These are phyloP conservation scores for Ogataea corticis DNA, from an alignment of 805 yeast genomes.

Conservation along the genomic window DNA sequence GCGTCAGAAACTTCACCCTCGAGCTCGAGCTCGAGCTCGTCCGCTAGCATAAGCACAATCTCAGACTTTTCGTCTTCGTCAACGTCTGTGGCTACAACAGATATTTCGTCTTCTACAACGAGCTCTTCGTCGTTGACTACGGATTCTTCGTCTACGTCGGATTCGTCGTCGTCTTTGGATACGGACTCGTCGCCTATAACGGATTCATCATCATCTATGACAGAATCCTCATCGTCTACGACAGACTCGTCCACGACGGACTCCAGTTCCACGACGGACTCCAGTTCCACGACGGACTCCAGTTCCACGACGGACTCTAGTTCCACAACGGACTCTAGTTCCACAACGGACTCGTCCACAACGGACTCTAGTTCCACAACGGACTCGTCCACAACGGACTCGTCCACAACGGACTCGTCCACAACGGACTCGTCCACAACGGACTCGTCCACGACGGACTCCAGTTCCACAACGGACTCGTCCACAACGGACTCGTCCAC, in stretches of 20 bases:
- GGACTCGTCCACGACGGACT: constrained; percentile 2
- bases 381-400: background rate
- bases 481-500: background rate
- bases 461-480: constrained; percentile 2
- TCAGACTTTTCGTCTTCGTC: too few relatives aligned
- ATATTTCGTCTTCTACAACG: too few relatives aligned
- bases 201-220: background rate
- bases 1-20: too few relatives aligned
- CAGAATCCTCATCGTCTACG: background rate
- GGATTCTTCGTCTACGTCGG: background rate
- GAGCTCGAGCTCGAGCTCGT: too few relatives aligned
- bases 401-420: background rate
- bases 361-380: background rate
- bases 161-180: background rate
- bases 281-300: background rate
- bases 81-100: too few relatives aligned
- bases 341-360: constrained; percentile 1
- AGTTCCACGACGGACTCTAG: background rate
- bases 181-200: background rate
- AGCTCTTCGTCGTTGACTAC: too few relatives aligned
- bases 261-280: constrained; percentile 1
- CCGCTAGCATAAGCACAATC: too few relatives aligned
- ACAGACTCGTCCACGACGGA: background rate
- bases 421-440: background rate
- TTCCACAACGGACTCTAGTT: constrained; percentile 1